Percentiles rank a stretch among this genome's conserved stretches.
These are phyloP conservation scores for Polymyxa betae DNA, from an alignment of 208 protist species.

Conservation along the genomic window DNA sequence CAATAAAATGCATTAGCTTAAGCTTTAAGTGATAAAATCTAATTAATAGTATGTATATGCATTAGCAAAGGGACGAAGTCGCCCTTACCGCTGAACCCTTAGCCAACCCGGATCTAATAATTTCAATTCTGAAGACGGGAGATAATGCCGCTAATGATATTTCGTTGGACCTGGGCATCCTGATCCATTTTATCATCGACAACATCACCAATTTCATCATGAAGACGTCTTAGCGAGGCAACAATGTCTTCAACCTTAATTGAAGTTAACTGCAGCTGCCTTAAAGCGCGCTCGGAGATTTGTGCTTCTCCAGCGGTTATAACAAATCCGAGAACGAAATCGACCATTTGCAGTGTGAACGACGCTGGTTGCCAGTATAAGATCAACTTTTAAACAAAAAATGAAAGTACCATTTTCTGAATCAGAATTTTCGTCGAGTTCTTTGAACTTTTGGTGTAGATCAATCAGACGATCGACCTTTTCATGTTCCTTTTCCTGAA, in stretches of 20 bases:
- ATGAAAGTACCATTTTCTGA: background rate
- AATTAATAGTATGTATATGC: too few species aligned
- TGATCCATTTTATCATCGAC: background rate
- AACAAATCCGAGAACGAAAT: constrained; percentile 19
- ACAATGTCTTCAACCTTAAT: constrained; percentile 24
- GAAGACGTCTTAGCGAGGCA: background rate
- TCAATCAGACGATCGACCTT: constrained; percentile 43
- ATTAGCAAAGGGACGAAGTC: too few species aligned
- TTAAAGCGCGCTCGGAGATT: background rate
- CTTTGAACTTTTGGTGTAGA: background rate
- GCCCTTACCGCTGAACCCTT: too few species aligned
- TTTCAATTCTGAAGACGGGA: too few species aligned
- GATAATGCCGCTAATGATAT: background rate
- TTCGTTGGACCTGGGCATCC: background rate
- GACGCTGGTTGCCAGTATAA: background rate
- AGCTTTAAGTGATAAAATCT: too few species aligned
- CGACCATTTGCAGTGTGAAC: constrained; percentile 30
- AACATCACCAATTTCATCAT: constrained; percentile 43
- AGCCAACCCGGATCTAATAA: too few species aligned
- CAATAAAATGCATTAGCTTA: too few species aligned
- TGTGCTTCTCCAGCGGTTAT: constrained; percentile 7
- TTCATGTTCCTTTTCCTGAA: constrained; percentile 31
- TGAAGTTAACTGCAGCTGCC: background rate
- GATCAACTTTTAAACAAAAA: background rate
- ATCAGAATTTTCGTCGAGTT: background rate